Conservation (phyloP, 1,284 basidiomycete species). For the Gomphus bonarii region DNA sequence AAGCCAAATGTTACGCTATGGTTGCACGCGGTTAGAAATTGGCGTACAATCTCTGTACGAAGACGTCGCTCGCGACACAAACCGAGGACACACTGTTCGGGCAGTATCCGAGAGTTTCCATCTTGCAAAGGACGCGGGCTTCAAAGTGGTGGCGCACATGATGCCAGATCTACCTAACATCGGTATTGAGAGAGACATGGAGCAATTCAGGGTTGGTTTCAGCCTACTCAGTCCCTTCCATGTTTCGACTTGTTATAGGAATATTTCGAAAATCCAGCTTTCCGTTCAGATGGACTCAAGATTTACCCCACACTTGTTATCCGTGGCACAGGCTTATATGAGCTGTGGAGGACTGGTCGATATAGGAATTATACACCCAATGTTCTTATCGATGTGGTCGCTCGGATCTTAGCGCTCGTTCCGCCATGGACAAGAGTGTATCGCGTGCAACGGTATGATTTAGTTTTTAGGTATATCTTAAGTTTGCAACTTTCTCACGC, state of each 20-base stretch:
- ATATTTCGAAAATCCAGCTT: conserved; percentile 98
- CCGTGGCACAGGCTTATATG: conserved; percentile 93
- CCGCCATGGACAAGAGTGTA: conserved; percentile 99
- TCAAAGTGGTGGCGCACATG: conserved; percentile 99
- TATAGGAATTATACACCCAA: conserved; percentile 99
- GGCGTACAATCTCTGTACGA: conserved; percentile 99
- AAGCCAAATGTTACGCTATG: conserved; percentile 98
- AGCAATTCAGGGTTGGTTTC: conserved; percentile 82
- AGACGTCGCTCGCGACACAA: conserved; percentile 97
- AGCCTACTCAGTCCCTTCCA: not conserved
- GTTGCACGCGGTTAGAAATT: conserved; percentile 96
- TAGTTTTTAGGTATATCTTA: not conserved
- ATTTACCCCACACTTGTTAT: conserved; percentile 99
- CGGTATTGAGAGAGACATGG: conserved; percentile 92
- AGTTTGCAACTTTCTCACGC: conserved; percentile 4
- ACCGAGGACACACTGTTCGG: conserved; percentile 95
- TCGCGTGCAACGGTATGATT: conserved; percentile 78
- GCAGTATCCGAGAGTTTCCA: conserved; percentile 98
- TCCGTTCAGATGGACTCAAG: conserved; percentile 95
- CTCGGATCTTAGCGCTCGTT: conserved; percentile 90
- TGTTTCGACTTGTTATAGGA: conserved; percentile 26
- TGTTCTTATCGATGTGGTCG: conserved; percentile 94
- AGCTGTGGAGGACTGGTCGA: conserved; percentile 91
- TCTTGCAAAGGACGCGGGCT: conserved; percentile 96
- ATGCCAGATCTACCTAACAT: conserved; percentile 98